Conservation (phyloP, 106 monocot species). For the Allium sativum region DNA sequence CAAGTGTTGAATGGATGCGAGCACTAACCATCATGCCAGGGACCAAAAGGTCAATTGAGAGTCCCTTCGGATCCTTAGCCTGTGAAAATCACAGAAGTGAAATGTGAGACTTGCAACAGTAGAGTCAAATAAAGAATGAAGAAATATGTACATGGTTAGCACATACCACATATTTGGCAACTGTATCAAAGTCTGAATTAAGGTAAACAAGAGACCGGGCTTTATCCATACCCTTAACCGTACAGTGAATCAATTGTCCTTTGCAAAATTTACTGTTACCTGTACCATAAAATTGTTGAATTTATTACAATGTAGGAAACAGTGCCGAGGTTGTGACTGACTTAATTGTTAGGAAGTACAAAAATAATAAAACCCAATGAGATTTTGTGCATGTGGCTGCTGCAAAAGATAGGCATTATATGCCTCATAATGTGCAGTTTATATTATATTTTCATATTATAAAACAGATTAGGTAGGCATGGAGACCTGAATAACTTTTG, state of each 20-base stretch:
- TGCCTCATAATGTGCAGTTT: no score
- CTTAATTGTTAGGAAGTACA: no score
- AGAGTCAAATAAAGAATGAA: conserved; percentile 1
- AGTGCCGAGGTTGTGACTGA: no score
- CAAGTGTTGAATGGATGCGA: conserved; percentile 51
- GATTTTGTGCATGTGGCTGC: no score
- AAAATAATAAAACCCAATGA: no score
- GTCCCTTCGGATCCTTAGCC: conserved; percentile 74
- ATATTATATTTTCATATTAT: no score
- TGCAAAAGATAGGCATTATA: no score
- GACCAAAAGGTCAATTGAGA: conserved; percentile 79
- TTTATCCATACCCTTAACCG: conserved; percentile 68
- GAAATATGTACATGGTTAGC: conserved; percentile 3
- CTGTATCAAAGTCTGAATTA: conserved; percentile 35
- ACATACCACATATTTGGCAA: conserved; percentile 62
- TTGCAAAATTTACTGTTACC: conserved; percentile 21
- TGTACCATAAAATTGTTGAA: conserved; percentile 17
- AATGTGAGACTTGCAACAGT: not conserved
- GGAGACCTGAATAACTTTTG: no score
- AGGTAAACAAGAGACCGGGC: conserved; percentile 37
- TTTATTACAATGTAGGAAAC: not conserved
- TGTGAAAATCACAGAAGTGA: conserved; percentile 11
- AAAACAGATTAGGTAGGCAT: no score
- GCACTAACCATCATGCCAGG: conserved; percentile 99
- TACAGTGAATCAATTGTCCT: conserved; percentile 63